Evolutionary conservation across 192 early-diverging fungal genomes (phyloP).

Genomic region (Rhizoclosmatium sp.): DNA sequence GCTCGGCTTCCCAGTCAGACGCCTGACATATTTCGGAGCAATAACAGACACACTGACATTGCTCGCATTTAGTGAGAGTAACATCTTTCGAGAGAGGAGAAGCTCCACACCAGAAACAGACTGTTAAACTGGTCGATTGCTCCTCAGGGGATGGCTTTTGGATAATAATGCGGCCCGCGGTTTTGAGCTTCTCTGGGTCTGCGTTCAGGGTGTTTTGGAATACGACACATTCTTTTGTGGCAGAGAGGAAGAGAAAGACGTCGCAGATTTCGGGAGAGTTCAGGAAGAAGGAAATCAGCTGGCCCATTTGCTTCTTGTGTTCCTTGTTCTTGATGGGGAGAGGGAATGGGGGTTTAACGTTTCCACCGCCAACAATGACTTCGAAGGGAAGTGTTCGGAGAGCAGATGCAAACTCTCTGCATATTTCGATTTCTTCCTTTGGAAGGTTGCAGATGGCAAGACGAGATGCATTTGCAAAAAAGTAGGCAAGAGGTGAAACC

Average conservation of each 20-base stretch:
- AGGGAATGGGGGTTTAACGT: not conserved
- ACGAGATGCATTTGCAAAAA: not conserved
- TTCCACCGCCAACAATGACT: not conserved
- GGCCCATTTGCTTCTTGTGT: not conserved
- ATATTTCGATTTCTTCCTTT: not conserved
- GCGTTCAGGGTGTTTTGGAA: not conserved
- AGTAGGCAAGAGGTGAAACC: not conserved
- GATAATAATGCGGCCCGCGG: not conserved
- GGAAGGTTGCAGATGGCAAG: not conserved
- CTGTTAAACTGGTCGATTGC: not conserved
- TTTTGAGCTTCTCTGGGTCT: not conserved
- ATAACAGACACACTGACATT: not conserved
- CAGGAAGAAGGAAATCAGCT: not conserved
- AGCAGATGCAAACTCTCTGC: not conserved
- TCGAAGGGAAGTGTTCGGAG: not conserved
- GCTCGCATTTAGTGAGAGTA: not conserved
- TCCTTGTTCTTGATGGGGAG: not conserved
- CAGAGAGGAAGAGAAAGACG: not conserved
- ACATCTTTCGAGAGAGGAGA: not conserved
- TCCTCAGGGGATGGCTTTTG: not conserved
- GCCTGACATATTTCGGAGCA: not conserved
- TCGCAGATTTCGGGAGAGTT: not conserved
- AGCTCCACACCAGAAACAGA: conserved; percentile 6
- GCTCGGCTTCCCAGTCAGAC: conserved; percentile 11
- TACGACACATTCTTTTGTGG: not conserved